Percentiles rank a stretch among this genome's conserved stretches.
phyloP scores from a whole-genome alignment of 177 flowering plant species.

The Vitis hybrid region DNA sequence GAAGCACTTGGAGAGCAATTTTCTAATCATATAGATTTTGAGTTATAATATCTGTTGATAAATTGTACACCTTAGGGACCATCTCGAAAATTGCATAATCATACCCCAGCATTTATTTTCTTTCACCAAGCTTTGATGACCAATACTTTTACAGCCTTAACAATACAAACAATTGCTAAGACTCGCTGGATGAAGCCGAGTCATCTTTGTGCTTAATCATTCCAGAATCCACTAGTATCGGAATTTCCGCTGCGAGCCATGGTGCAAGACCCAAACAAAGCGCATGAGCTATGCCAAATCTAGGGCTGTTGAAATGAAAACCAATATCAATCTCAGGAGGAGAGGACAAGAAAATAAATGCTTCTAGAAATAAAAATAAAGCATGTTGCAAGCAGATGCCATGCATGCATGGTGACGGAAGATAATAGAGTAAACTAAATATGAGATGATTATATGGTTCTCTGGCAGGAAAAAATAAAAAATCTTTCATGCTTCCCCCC shows the following conservation, averaged over 20 bases:
- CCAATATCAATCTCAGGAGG: neutral
- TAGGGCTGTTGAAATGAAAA: slow-evolving; percentile 59
- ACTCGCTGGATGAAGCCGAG: slow-evolving; percentile 55
- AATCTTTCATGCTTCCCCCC: too few species aligned
- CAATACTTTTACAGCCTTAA: slow-evolving; percentile 3
- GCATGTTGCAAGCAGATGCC: neutral
- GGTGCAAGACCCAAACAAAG: slow-evolving; percentile 99
- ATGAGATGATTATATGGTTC: too few species aligned
- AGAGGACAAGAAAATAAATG: neutral
- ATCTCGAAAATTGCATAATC: too few species aligned
- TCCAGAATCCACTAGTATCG: slow-evolving; percentile 94
- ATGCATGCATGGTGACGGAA: too few species aligned
- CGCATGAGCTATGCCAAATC: slow-evolving; percentile 97
- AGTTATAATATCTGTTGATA: too few species aligned
- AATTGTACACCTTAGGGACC: too few species aligned
- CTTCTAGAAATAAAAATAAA: neutral
- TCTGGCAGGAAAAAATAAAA: too few species aligned
- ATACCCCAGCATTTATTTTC: too few species aligned
- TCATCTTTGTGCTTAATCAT: slow-evolving; percentile 98
- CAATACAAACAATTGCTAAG: slow-evolving; percentile 24
- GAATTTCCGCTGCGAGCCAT: slow-evolving; percentile 98
- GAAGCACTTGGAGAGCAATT: too few species aligned
- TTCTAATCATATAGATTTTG: too few species aligned
- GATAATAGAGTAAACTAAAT: too few species aligned
- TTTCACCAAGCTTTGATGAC: too few species aligned